These are phyloP conservation scores for Ceratocystis colombiana DNA, from an alignment of 2,329 filamentous ascomycete species.

Conservation along the genomic window DNA sequence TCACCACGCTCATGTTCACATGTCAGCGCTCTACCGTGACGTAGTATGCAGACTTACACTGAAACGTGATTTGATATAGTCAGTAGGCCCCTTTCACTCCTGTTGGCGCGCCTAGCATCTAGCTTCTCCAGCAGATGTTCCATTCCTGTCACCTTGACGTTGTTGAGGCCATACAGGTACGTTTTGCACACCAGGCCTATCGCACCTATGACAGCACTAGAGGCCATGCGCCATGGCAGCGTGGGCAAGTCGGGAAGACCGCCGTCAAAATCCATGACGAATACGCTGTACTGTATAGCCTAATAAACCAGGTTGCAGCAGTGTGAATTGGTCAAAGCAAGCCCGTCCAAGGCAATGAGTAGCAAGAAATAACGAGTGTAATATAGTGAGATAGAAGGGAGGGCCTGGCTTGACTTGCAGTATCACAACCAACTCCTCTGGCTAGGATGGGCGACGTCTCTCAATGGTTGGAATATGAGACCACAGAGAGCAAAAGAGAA, in stretches of 20 bases:
- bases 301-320: neutral
- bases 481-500: neutral
- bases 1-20: neutral
- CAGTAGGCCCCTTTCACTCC: slow-evolving; percentile 64
- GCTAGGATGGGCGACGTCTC: neutral
- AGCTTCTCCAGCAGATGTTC: slow-evolving; percentile 64
- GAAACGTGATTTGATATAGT: slow-evolving; percentile 49
- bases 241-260: slow-evolving; percentile 40
- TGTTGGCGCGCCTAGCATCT: slow-evolving; percentile 57
- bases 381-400: neutral
- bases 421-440: neutral
- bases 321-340: neutral
- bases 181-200: slow-evolving; percentile 59
- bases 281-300: neutral
- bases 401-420: neutral
- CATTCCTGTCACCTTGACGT: slow-evolving; percentile 65
- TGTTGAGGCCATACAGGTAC: slow-evolving; percentile 67
- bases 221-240: slow-evolving; percentile 61
- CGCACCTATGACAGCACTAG: slow-evolving; percentile 63
- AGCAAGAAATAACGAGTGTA: neutral
- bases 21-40: neutral
- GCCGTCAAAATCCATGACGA: neutral
- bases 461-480: neutral
- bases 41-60: slow-evolving; percentile 31
- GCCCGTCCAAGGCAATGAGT: neutral